Conservation (phyloP, 1,139 yeast genomes). For the Pichia sp. region DNA sequence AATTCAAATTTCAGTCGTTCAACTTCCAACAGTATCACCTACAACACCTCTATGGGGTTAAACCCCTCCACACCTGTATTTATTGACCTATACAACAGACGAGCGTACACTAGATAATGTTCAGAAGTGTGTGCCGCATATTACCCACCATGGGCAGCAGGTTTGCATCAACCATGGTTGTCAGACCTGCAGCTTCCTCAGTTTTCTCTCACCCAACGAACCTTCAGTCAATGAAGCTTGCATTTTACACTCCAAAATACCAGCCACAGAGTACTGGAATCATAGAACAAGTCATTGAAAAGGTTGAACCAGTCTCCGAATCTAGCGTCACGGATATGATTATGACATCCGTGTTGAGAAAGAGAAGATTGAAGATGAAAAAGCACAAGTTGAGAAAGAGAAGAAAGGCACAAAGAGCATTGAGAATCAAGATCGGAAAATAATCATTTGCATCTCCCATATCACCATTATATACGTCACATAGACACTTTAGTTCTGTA, state of each 20-base stretch:
- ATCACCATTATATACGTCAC: neutral
- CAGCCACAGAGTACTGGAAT: too few species aligned
- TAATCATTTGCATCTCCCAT: neutral
- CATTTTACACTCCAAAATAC: too few species aligned
- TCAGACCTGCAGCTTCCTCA: conserved; percentile 3
- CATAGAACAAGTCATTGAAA: too few species aligned
- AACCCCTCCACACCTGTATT: too few species aligned
- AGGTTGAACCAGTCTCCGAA: conserved; percentile 8
- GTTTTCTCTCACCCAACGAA: too few species aligned
- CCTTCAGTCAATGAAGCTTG: too few species aligned
- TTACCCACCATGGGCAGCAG: conserved; percentile 12
- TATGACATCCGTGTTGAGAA: conserved; percentile 50
- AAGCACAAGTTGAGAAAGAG: conserved; percentile 59
- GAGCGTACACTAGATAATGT: too few species aligned
- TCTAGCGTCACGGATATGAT: conserved; percentile 27
- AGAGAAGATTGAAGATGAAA: conserved; percentile 58
- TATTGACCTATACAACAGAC: too few species aligned
- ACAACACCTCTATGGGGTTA: too few species aligned
- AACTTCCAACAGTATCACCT: neutral
- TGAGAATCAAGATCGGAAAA: conserved; percentile 52
- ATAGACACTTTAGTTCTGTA: conserved; percentile 3
- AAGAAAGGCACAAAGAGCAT: conserved; percentile 54
- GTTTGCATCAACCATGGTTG: conserved; percentile 14
- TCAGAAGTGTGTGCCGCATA: conserved; percentile 8
- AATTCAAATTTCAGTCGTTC: too few species aligned